A percentile compares a stretch with the other conserved stretches of the same genome.
Conservation (phyloP, 345 rosid species). For the Eucalyptus grandis region DNA sequence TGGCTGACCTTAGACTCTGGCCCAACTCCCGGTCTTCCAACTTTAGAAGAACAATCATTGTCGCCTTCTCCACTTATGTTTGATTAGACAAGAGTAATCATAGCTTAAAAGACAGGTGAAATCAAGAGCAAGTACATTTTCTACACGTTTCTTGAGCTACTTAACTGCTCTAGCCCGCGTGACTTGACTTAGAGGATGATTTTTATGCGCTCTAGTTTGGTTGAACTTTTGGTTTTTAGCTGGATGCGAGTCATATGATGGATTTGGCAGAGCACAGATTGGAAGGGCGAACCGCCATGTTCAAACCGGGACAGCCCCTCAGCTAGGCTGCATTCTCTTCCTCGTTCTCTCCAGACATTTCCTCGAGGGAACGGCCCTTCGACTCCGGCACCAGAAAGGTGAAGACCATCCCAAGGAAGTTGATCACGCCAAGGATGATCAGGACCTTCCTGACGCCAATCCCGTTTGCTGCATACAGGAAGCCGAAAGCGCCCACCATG, state of each 20-base stretch:
- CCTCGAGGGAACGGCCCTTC: conserved; percentile 1
- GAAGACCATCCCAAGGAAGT: neutral
- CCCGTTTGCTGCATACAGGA: neutral
- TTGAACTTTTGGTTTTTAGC: neutral
- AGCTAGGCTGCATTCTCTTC: neutral
- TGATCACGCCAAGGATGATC: neutral
- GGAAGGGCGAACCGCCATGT: neutral
- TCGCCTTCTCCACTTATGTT: neutral
- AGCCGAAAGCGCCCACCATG: conserved; percentile 1
- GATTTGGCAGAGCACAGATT: neutral
- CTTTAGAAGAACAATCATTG: neutral
- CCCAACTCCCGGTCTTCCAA: neutral
- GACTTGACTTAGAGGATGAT: neutral
- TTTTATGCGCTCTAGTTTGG: neutral
- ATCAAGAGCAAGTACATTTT: neutral
- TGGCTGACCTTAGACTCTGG: neutral
- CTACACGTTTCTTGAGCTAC: neutral
- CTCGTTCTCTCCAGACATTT: neutral
- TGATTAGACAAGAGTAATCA: neutral
- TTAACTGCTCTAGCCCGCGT: neutral
- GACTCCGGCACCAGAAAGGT: neutral
- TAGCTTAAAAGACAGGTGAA: neutral
- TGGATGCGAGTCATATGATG: neutral
- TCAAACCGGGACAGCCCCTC: neutral
- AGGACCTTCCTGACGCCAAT: neutral